Base-by-base conservation (phyloP, 345 rosid species). In the Bruguiera parviflora region DNA sequence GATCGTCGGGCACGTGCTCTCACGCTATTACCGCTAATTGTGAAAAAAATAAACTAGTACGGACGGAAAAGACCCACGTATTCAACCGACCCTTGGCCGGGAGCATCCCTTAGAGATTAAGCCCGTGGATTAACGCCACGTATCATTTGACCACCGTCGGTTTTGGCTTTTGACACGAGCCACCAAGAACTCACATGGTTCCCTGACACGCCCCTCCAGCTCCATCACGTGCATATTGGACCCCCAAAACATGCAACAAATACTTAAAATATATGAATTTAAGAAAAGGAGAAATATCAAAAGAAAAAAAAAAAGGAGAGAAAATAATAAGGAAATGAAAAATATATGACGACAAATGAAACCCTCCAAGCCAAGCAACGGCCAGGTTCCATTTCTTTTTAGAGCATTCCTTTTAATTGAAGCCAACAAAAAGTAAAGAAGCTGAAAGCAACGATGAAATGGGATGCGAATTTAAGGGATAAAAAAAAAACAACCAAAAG, bases 361-460 rank as follows among this genome's bases (percentile, higher is more conserved):
- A 74, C 67, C 86, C 82, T 76, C 81, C 80, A 71, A 53, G 82
- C 67, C 86, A 84, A 80, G 90, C 88, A 84, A 86, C 71, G 84
- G 61, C 74, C 61, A 69, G 76, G 75, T 79, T 68, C 79, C 58
- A 68, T 64, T 68, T 68, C 80, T 69, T 76, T 78, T 74, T 65
- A 82, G 68, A 79, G 73, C 86, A 78, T 80, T 73, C 73, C 89
- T 82, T 81, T 75, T 65, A 78, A 78, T 74, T 67, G 72, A 81
- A 83, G 83, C 72, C 49, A 55, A 69, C 33, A 63, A 77, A 75
- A 72, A 64, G 66, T 18, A 21, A 73, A 33, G 39, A 31, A 2
- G 9, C 24, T 32, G 13, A 35, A 47, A 21, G 22, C 24, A 39
- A 39, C 11, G 16, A 39, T 39, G 47, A 39, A n/a, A 35, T 27